Conservation (phyloP, 805 yeast species). For the Hagleromyces aurorensis region DNA sequence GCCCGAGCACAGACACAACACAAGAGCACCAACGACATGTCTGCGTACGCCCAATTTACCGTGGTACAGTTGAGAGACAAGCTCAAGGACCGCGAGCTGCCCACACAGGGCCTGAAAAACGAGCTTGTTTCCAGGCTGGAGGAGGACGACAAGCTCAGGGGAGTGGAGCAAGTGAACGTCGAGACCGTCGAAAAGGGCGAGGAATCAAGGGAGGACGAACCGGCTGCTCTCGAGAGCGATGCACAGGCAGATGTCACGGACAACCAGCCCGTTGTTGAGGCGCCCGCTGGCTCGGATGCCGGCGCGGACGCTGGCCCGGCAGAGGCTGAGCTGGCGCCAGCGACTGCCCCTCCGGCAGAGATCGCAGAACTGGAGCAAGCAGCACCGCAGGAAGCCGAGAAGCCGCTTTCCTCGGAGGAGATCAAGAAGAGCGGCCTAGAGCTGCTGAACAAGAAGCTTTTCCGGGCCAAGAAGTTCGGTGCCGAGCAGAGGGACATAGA, state of each 20-base stretch:
- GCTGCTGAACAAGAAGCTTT: slow-evolving; percentile 55
- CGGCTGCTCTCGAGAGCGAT: slow-evolving; percentile 4
- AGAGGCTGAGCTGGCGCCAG: slow-evolving; percentile 8
- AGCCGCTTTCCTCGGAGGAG: slow-evolving; percentile 53
- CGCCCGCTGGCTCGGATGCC: slow-evolving; percentile 2
- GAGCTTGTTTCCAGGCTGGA: slow-evolving; percentile 62
- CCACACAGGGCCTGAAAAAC: slow-evolving; percentile 72
- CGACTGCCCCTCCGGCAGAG: slow-evolving; percentile 15
- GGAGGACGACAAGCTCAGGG: slow-evolving; percentile 42
- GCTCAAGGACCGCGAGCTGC: slow-evolving; percentile 57
- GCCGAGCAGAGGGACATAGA: slow-evolving; percentile 52
- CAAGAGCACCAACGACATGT: no score
- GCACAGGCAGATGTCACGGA: slow-evolving; percentile 3
- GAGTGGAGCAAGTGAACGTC: slow-evolving; percentile 7
- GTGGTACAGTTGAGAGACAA: slow-evolving; percentile 80
- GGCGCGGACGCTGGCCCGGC: slow-evolving; percentile 2
- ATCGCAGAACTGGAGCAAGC: slow-evolving; percentile 5
- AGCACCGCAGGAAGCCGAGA: slow-evolving; percentile 5
- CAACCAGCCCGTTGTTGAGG: slow-evolving; percentile 2
- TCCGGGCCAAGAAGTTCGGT: slow-evolving; percentile 74
- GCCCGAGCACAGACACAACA: no score
- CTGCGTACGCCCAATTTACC: slow-evolving; percentile 54
- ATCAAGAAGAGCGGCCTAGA: slow-evolving; percentile 61
- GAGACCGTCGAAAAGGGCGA: slow-evolving; percentile 15
- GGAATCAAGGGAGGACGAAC: slow-evolving; percentile 4